Percentiles rank a stretch among this genome's conserved stretches.
phyloP scores from a whole-genome alignment of 345 rosid species.

The Xanthoceras sorbifolium region DNA sequence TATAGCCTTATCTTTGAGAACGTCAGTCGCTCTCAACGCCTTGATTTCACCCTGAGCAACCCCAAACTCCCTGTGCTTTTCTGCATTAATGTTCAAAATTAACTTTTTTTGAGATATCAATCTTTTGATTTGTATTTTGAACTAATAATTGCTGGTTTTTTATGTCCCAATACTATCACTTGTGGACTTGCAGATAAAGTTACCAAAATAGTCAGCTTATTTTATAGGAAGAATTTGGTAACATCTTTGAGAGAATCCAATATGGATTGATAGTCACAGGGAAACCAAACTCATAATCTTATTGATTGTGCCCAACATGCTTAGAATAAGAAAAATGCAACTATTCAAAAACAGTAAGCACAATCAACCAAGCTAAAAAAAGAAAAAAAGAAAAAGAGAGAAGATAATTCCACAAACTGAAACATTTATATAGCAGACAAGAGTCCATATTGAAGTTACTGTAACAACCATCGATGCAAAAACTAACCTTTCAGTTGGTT shows the following conservation, averaged over 20 bases:
- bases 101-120: too few species aligned
- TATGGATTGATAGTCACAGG: not conserved
- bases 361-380: not conserved
- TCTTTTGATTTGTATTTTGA: too few species aligned
- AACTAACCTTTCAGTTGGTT: conserved; percentile 67
- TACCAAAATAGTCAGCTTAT: too few species aligned
- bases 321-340: too few species aligned
- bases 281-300: too few species aligned
- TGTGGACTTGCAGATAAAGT: too few species aligned
- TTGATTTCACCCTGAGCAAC: conserved; percentile 62
- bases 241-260: not conserved
- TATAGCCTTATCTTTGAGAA: conserved; percentile 64
- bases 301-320: too few species aligned
- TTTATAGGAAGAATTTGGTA: not conserved
- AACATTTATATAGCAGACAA: not conserved
- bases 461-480: not conserved
- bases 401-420: not conserved
- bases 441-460: not conserved
- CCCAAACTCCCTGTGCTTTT: conserved; percentile 56
- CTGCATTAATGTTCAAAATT: conserved; percentile 38
- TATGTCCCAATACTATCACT: too few species aligned
- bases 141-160: too few species aligned
- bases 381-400: too few species aligned
- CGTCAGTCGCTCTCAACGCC: conserved; percentile 66
- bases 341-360: too few species aligned